phyloP scores from a whole-genome alignment of 768 basidiomycete genomes.

The Nidularia sp. region DNA sequence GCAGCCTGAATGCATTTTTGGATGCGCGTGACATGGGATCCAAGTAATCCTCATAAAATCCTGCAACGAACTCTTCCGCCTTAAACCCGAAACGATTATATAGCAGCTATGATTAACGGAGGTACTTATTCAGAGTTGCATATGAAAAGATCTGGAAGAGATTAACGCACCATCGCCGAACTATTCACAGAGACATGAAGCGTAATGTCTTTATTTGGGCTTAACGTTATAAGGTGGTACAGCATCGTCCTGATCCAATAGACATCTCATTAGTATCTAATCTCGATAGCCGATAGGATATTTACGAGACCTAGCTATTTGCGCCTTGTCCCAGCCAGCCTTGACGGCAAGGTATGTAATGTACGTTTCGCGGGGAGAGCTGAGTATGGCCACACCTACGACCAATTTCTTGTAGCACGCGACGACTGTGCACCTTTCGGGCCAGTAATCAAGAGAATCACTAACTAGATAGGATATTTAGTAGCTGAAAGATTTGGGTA shows the following conservation, averaged over 20 bases:
- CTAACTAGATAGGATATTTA: slow-evolving; percentile 40
- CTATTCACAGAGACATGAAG: slow-evolving; percentile 81
- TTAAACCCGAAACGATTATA: slow-evolving; percentile 90
- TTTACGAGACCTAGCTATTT: slow-evolving; percentile 62
- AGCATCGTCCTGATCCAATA: slow-evolving; percentile 59
- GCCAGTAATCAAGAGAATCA: slow-evolving; percentile 63
- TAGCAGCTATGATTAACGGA: slow-evolving; percentile 43
- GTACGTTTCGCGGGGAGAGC: slow-evolving; percentile 77
- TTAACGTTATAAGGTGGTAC: slow-evolving; percentile 67
- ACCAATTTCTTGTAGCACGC: slow-evolving; percentile 70
- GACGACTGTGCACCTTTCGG: slow-evolving; percentile 73
- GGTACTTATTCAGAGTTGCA: too few relatives aligned
- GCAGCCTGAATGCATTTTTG: slow-evolving; percentile 76
- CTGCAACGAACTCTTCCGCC: slow-evolving; percentile 77
- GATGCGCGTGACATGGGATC: slow-evolving; percentile 64
- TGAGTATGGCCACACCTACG: slow-evolving; percentile 70
- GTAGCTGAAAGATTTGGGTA: slow-evolving; percentile 1
- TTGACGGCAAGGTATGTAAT: slow-evolving; percentile 80
- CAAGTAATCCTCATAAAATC: slow-evolving; percentile 81
- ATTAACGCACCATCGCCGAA: slow-evolving; percentile 62
- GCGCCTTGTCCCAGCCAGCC: slow-evolving; percentile 76
- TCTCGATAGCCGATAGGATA: slow-evolving; percentile 2
- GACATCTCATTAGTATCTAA: neutral
- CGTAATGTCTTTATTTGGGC: slow-evolving; percentile 74
- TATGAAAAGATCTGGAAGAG: too few relatives aligned